Percentiles rank a stretch among this genome's conserved stretches.
Evolutionary conservation across 2,329 filamentous ascomycete species (phyloP).

Genomic region (Clonostachys rosea): DNA sequence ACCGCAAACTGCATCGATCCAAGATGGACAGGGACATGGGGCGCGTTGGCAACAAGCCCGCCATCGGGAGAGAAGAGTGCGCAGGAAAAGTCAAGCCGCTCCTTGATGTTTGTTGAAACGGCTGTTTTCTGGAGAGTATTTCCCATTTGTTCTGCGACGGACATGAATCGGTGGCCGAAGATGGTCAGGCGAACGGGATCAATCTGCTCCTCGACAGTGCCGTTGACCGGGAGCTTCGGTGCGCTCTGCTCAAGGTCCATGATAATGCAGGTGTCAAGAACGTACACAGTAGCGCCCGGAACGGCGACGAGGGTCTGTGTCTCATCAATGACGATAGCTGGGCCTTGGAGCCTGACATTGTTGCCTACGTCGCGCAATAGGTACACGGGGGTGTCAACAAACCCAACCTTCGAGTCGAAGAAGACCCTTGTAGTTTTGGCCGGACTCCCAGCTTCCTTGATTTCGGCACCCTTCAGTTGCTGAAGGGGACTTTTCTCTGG

Average conservation of each 20-base stretch:
- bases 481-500: not conserved
- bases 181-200: conserved; percentile 49
- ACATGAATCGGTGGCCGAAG: conserved; percentile 53
- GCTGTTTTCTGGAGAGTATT: conserved; percentile 48
- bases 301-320: conserved; percentile 21
- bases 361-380: not conserved
- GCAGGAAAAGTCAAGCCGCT: conserved; percentile 35
- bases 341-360: conserved; percentile 14
- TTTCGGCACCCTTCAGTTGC: not conserved
- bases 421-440: not conserved
- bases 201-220: conserved; percentile 8
- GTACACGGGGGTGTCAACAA: not conserved
- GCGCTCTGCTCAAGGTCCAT: conserved; percentile 11
- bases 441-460: not conserved
- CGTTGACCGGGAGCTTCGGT: too few species aligned
- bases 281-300: conserved; percentile 14
- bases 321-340: conserved; percentile 21
- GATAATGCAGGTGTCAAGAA: conserved; percentile 20
- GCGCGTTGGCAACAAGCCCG: conserved; percentile 32
- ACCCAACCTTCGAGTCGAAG: not conserved
- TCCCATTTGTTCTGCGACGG: conserved; percentile 55
- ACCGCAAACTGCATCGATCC: conserved; percentile 35
- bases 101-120: conserved; percentile 47
- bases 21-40: conserved; percentile 33
- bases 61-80: conserved; percentile 33